Evolutionary conservation across 257 asterid species (phyloP).

Genomic region (Petrea volubilis): DNA sequence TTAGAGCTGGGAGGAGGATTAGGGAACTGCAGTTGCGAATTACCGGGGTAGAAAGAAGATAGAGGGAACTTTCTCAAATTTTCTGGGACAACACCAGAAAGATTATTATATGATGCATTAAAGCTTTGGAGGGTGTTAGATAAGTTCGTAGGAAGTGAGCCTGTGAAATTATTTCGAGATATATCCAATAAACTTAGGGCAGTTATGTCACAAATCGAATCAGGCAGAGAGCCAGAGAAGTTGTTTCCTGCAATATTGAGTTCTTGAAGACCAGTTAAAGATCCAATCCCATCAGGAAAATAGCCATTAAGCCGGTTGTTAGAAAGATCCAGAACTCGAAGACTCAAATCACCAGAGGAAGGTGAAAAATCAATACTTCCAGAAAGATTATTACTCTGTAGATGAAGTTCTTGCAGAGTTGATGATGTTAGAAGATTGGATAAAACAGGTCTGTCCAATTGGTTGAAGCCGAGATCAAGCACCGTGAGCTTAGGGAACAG

Average conservation of each 20-base stretch:
- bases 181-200: conserved; percentile 55
- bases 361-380: conserved; percentile 67
- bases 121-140: conserved; percentile 66
- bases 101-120: conserved; percentile 79
- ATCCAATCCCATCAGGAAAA: conserved; percentile 68
- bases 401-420: conserved; percentile 73
- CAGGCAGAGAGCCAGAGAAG: conserved; percentile 74
- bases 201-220: conserved; percentile 51
- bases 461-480: conserved; percentile 89
- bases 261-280: conserved; percentile 53
- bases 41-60: conserved; percentile 77
- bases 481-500: conserved; percentile 64
- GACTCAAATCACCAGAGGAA: conserved; percentile 43
- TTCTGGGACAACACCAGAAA: conserved; percentile 86
- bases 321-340: conserved; percentile 70
- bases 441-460: conserved; percentile 63
- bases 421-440: conserved; percentile 53
- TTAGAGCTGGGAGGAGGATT: conserved; percentile 59
- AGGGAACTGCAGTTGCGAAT: conserved; percentile 63
- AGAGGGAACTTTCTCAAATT: conserved; percentile 70
- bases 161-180: conserved; percentile 67
- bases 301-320: conserved; percentile 54
- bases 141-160: conserved; percentile 67
- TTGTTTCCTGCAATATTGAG: conserved; percentile 70
- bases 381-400: conserved; percentile 59